These are phyloP conservation scores for Hypholoma sublateritium DNA, from an alignment of 768 basidiomycete genomes.

Conservation along the genomic window DNA sequence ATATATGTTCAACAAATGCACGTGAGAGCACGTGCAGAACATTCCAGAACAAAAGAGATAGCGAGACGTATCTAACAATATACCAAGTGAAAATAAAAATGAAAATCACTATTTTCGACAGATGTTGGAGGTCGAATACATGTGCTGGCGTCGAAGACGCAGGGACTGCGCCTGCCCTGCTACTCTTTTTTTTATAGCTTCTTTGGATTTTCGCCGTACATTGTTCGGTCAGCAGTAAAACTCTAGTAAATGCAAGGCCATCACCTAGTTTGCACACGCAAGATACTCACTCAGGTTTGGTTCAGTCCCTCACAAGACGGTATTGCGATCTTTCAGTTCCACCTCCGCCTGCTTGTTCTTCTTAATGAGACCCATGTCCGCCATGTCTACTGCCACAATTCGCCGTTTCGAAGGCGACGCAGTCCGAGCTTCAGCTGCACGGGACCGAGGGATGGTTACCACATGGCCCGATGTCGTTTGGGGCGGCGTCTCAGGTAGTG, in stretches of 20 bases:
- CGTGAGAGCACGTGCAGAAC: too few relatives aligned
- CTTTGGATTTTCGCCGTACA: constrained; percentile 80
- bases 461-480: constrained; percentile 26
- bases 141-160: constrained; percentile 32
- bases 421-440: constrained; percentile 27
- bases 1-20: too few relatives aligned
- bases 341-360: constrained; percentile 74
- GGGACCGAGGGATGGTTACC: constrained; percentile 27
- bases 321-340: constrained; percentile 81
- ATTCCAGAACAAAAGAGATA: too few relatives aligned
- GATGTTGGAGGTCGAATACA: neutral
- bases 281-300: constrained; percentile 61
- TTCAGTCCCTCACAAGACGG: constrained; percentile 81
- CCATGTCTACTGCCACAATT: constrained; percentile 68
- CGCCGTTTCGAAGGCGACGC: constrained; percentile 68
- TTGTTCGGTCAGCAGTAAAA: constrained; percentile 66
- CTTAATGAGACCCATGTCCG: constrained; percentile 85
- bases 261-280: neutral
- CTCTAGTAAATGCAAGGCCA: constrained; percentile 48
- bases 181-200: constrained; percentile 69
- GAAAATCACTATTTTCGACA: too few relatives aligned
- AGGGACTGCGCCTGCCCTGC: constrained; percentile 45
- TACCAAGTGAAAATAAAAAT: too few relatives aligned
- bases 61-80: too few relatives aligned
- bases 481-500: constrained; percentile 56